These are phyloP conservation scores for Moricandia arvensis DNA, from an alignment of 345 rosid species.

Conservation along the genomic window DNA sequence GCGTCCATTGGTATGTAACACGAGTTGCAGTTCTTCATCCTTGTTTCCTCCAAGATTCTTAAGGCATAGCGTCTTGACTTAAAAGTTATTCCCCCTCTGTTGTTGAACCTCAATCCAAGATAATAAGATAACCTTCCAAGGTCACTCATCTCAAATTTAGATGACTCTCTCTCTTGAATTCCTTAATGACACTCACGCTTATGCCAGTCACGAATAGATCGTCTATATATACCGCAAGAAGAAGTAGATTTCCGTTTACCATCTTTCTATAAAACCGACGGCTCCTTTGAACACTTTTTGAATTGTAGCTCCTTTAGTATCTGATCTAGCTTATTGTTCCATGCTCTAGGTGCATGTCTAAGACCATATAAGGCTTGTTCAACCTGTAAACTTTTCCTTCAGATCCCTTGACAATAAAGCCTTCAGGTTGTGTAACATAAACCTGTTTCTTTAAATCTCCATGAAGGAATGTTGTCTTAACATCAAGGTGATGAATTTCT, in stretches of 20 bases:
- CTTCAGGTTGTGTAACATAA: background rate
- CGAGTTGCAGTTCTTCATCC: too few species aligned
- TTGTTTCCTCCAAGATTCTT: too few species aligned
- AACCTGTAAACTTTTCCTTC: background rate
- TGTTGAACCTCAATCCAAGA: too few species aligned
- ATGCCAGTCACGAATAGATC: background rate
- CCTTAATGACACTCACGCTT: background rate
- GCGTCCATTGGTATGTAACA: too few species aligned
- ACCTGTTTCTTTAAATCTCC: background rate
- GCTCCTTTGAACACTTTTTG: background rate
- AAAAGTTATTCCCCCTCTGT: too few species aligned
- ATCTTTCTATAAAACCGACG: background rate
- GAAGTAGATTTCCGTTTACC: background rate
- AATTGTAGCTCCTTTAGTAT: background rate
- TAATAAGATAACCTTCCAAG: too few species aligned
- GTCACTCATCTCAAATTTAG: too few species aligned
- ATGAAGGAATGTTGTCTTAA: background rate
- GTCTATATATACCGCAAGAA: background rate
- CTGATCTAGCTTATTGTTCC: background rate
- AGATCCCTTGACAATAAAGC: background rate
- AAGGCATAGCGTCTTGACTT: too few species aligned
- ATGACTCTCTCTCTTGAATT: background rate
- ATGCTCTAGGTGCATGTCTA: background rate
- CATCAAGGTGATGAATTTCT: too few species aligned
- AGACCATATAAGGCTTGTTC: background rate